Base-by-base conservation (phyloP, 1,284 basidiomycete species). In the Pisolithus thermaeus region DNA sequence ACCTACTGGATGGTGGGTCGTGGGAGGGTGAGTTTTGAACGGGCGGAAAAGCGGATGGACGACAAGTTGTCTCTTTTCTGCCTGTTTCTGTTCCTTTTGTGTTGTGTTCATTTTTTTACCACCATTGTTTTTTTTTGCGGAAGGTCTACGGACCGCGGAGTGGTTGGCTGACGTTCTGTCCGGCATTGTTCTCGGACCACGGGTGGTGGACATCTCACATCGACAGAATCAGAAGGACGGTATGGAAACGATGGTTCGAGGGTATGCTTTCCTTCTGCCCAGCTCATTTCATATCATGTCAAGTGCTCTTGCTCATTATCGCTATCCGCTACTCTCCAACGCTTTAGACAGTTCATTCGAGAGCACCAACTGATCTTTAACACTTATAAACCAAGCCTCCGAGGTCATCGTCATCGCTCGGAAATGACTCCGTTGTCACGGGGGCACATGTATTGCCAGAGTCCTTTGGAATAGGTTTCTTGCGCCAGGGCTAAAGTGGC, bases 121-220 rank as follows among this genome's bases (percentile, higher is more conserved):
- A 12, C 38, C 25, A 55, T 64, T 67, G 63, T n/a, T n/a, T 67
- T 64, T 66, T 35, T 62, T 66, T 66, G 65, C 65, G 65, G 63
- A 65, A 55, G 59, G 62, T 64, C 47, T 45, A 51, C 51, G 8
- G 20, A 58, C 23, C 52, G 46, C 32, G 45, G 37, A 46, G 53
- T 52, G 61, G 63, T 46, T n/a, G 44, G n/a, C 20, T 20, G 58
- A 42, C 37, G 32, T 47, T 54, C 50, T 42, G 44, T 51, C 52
- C 47, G 40, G 36, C 50, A 63, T 64, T 64, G 55, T 61, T 44
- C 47, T 53, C 62, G 56, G 51, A 35, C 41, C 58, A 56, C 44
- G 50, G 42, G 27, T 16, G 14, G 23, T 23, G 16, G 25, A 28
- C 43, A 56, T 61, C 53, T 56, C 52, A 54, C 49, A 8, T 54